Conservation (phyloP, 305 asterid species). For the Fraxinus nigra region DNA sequence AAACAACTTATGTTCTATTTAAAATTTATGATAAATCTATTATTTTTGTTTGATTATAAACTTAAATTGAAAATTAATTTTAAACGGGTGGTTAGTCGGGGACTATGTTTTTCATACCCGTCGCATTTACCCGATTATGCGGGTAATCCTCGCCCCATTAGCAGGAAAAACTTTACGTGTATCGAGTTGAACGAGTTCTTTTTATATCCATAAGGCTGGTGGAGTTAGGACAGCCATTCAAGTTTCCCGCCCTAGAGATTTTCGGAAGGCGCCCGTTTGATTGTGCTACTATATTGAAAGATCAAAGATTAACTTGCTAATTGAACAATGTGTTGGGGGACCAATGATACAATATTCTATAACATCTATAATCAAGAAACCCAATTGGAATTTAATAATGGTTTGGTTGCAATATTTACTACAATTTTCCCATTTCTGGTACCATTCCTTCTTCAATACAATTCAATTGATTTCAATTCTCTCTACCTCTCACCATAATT, state of each 20-base stretch:
- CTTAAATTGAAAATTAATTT: too few relatives aligned
- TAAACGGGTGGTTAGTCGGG: too few relatives aligned
- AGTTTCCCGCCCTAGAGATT: neutral
- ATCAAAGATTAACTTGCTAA: neutral
- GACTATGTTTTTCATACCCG: too few relatives aligned
- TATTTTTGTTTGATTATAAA: too few relatives aligned
- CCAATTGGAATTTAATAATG: constrained; percentile 29
- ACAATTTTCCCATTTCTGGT: constrained; percentile 48
- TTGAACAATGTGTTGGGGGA: neutral
- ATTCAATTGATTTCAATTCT: constrained; percentile 9
- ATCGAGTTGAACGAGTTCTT: too few relatives aligned
- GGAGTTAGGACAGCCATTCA: neutral
- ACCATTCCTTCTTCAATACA: constrained; percentile 31
- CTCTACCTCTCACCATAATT: constrained; percentile 38
- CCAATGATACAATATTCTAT: neutral
- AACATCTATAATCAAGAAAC: constrained; percentile 27
- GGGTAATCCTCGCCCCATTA: too few relatives aligned
- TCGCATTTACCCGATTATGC: too few relatives aligned
- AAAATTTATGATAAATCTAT: too few relatives aligned
- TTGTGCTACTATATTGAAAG: neutral
- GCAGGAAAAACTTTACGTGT: too few relatives aligned
- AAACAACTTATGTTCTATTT: too few relatives aligned
- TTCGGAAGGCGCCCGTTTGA: neutral
- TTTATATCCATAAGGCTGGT: neutral
- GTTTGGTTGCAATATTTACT: constrained; percentile 64